Conservation (phyloP, 768 basidiomycete species). For the Pleurotus sapidus region DNA sequence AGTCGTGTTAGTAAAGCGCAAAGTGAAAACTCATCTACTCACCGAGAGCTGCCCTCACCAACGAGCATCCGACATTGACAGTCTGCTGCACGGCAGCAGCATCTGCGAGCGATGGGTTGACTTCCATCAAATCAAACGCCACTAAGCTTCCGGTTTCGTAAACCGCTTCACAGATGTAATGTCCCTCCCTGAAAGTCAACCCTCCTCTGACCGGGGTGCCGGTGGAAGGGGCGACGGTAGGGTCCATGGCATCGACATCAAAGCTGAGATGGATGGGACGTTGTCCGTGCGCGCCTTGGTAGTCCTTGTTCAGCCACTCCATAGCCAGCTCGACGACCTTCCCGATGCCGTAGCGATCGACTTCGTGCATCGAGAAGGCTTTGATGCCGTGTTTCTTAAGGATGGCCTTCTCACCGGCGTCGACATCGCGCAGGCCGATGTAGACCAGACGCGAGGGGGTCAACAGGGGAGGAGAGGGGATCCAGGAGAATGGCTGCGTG, state of each 20-base stretch:
- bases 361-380: conserved; percentile 90
- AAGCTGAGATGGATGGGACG: conserved; percentile 92
- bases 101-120: conserved; percentile 91
- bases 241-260: conserved; percentile 94
- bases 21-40: conserved; percentile 18
- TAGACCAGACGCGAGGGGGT: conserved; percentile 84
- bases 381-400: conserved; percentile 79
- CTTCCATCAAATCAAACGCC: conserved; percentile 95
- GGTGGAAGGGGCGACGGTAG: conserved; percentile 92
- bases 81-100: conserved; percentile 77
- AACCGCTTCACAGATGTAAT: conserved; percentile 93
- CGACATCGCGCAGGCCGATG: conserved; percentile 94
- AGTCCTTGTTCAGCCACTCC: conserved; percentile 85
- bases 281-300: conserved; percentile 10
- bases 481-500: conserved; percentile 37
- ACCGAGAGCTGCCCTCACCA: conserved; percentile 84
- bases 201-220: conserved; percentile 95
- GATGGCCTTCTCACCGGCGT: conserved; percentile 84
- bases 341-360: conserved; percentile 90
- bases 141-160: conserved; percentile 92
- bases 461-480: conserved; percentile 59
- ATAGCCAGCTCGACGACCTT: conserved; percentile 96
- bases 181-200: conserved; percentile 95
- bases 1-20: neutral
- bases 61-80: conserved; percentile 84